Evolutionary conservation across 2,329 filamentous ascomycete species (phyloP).

Genomic region (Aspergillus uvarum): DNA sequence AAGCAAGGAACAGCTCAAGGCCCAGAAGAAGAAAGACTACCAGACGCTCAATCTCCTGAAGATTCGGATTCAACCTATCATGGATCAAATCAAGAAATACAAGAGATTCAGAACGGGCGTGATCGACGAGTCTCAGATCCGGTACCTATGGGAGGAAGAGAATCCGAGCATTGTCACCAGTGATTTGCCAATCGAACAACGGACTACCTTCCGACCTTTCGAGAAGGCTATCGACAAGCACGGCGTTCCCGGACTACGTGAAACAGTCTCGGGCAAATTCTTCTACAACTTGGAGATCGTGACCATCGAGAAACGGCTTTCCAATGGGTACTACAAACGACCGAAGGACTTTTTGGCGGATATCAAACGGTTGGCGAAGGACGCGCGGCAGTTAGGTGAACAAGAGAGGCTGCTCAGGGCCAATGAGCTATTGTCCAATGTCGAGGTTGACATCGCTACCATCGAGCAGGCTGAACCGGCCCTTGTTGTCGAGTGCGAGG

Average conservation of each 20-base stretch:
- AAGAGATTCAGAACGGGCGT: conserved; percentile 81
- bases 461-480: conserved; percentile 66
- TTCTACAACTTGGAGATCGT: conserved; percentile 94
- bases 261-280: conserved; percentile 75
- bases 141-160: conserved; percentile 80
- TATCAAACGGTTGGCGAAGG: conserved; percentile 79
- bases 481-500: conserved; percentile 73
- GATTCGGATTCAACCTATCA: conserved; percentile 84
- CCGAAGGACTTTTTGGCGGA: conserved; percentile 87
- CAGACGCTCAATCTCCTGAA: conserved; percentile 84
- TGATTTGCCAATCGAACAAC: conserved; percentile 58
- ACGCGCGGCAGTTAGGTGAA: conserved; percentile 80
- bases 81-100: conserved; percentile 97
- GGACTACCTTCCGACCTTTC: conserved; percentile 68
- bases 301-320: conserved; percentile 92
- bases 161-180: conserved; percentile 66
- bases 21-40: conserved; percentile 77
- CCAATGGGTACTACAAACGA: conserved; percentile 92
- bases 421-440: conserved; percentile 87
- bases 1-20: conserved; percentile 77
- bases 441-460: conserved; percentile 84
- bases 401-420: conserved; percentile 79
- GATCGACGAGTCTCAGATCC: conserved; percentile 70
- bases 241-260: conserved; percentile 71
- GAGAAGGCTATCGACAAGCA: conserved; percentile 77